Evolutionary conservation across 306 rosid genomes (phyloP).

Genomic region (Fragaria ananassa): DNA sequence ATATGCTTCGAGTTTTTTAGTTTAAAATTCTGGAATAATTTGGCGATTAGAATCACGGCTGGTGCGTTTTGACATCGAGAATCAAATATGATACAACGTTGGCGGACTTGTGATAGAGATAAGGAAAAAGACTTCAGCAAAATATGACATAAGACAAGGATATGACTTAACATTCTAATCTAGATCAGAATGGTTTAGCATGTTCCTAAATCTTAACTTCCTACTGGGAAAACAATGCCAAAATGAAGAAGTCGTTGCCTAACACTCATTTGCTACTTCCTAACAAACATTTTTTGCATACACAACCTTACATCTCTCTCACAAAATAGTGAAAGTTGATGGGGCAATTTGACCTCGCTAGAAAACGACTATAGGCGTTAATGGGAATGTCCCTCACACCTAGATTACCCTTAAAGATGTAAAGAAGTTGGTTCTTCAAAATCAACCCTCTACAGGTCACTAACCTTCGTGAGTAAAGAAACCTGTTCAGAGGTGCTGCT

Average conservation of each 20-base stretch:
- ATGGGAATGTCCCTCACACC: not conserved
- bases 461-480: too few species aligned
- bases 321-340: not conserved
- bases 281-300: not conserved
- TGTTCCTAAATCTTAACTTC: not conserved
- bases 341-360: not conserved
- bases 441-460: too few species aligned
- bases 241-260: not conserved
- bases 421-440: too few species aligned
- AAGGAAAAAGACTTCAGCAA: not conserved
- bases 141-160: not conserved
- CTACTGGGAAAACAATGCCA: not conserved
- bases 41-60: not conserved
- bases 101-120: not conserved
- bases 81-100: not conserved
- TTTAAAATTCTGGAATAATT: not conserved
- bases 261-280: not conserved
- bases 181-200: not conserved
- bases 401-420: too few species aligned
- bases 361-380: too few species aligned
- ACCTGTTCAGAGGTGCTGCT: too few species aligned
- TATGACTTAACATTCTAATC: not conserved
- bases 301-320: not conserved
- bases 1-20: not conserved
- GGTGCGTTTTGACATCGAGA: not conserved